Conservation (phyloP, 306 rosid species). For the Cucumis cinereus region DNA sequence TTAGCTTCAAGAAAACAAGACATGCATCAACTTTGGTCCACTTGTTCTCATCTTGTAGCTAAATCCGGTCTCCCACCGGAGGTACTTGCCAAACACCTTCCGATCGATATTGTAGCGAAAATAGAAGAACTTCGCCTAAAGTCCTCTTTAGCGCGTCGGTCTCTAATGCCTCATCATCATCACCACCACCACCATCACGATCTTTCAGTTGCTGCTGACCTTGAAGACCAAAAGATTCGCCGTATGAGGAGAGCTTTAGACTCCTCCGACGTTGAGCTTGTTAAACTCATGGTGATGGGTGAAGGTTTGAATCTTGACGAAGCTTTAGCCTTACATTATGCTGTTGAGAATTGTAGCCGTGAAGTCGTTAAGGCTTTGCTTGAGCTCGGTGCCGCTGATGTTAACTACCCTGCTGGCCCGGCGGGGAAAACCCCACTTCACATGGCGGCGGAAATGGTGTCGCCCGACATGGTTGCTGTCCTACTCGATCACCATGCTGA, state of each 20-base stretch:
- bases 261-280: conserved; percentile 89
- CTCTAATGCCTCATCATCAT: conserved; percentile 44
- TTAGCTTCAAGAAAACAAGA: conserved; percentile 96
- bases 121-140: conserved; percentile 92
- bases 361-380: conserved; percentile 90
- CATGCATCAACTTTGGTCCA: conserved; percentile 95
- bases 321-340: conserved; percentile 79
- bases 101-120: conserved; percentile 68
- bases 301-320: conserved; percentile 97
- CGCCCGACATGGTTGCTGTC: conserved; percentile 97
- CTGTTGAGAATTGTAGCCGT: conserved; percentile 85
- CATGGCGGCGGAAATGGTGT: conserved; percentile 84
- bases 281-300: conserved; percentile 97
- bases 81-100: conserved; percentile 81
- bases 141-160: conserved; percentile 63
- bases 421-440: conserved; percentile 81
- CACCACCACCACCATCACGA: conserved; percentile 43
- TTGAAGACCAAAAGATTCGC: conserved; percentile 85
- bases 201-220: conserved; percentile 53
- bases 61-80: conserved; percentile 90
- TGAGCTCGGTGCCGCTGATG: conserved; percentile 90
- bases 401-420: conserved; percentile 66
- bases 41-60: conserved; percentile 86
- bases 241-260: conserved; percentile 83
- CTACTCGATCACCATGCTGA: conserved; percentile 98